Percentiles rank a stretch among this genome's conserved stretches.
phyloP scores from a whole-genome alignment of 495 filamentous ascomycete genomes.

The Pseudevernia furfuracea region DNA sequence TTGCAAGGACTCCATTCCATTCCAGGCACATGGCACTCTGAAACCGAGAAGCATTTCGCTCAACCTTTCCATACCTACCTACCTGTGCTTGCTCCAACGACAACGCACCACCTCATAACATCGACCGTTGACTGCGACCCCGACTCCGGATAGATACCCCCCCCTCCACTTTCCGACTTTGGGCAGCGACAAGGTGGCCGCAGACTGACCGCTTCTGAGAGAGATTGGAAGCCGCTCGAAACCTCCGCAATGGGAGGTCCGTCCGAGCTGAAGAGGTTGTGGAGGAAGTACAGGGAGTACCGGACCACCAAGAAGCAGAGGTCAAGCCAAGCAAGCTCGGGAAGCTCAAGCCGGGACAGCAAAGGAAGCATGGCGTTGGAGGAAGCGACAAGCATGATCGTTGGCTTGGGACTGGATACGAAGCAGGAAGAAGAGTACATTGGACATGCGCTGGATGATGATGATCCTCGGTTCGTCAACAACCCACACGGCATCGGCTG shows the following conservation, averaged over 20 bases:
- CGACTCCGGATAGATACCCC: not conserved
- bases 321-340: not conserved
- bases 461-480: constrained; percentile 1
- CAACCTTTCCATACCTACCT: not conserved
- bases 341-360: not conserved
- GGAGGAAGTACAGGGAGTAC: not conserved
- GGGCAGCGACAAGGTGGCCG: not conserved
- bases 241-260: not conserved
- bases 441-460: not conserved
- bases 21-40: too few relatives aligned
- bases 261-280: not conserved
- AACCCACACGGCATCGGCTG: constrained; percentile 13
- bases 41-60: too few relatives aligned
- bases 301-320: not conserved
- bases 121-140: not conserved
- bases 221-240: not conserved
- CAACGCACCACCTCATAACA: not conserved
- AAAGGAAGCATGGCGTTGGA: not conserved
- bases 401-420: not conserved
- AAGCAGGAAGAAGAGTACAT: not conserved
- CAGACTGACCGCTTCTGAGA: not conserved
- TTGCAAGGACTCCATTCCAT: not conserved
- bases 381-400: not conserved
- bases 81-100: not conserved
- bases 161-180: not conserved